phyloP scores from a whole-genome alignment of 1,284 basidiomycete genomes.

The Ustilago bromivora region DNA sequence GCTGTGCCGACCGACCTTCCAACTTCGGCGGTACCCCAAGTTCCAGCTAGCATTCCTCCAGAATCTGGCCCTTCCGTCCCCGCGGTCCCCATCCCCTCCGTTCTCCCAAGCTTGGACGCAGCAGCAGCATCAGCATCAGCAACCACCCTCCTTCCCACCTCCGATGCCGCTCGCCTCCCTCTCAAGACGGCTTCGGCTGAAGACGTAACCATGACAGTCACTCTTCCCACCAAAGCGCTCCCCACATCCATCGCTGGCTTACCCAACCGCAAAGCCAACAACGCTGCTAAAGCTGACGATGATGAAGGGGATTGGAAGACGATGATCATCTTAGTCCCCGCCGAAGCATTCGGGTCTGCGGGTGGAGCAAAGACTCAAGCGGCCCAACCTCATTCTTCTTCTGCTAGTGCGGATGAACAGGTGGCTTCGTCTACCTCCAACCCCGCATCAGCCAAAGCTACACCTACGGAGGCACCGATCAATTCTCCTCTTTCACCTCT shows the following conservation, averaged over 20 bases:
- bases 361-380: conserved; percentile 22
- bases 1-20: neutral
- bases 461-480: conserved; percentile 14
- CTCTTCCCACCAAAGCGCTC: conserved; percentile 25
- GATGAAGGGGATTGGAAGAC: conserved; percentile 36
- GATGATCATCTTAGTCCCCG: conserved; percentile 49
- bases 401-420: conserved; percentile 12
- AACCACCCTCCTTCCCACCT: conserved; percentile 22
- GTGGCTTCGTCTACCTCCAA: neutral
- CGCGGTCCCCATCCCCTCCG: conserved; percentile 4
- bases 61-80: conserved; percentile 13
- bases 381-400: conserved; percentile 12
- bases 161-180: conserved; percentile 6
- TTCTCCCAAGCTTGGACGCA: conserved; percentile 18
- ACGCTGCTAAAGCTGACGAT: conserved; percentile 1
- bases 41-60: conserved; percentile 1
- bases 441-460: conserved; percentile 1
- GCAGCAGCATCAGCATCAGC: conserved; percentile 26
- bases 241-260: conserved; percentile 25
- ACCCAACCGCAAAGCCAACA: conserved; percentile 18
- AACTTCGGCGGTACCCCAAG: neutral
- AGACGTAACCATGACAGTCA: conserved; percentile 43
- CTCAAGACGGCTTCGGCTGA: conserved; percentile 9
- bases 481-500: conserved; percentile 36
- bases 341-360: conserved; percentile 28